Evolutionary conservation across 2,329 filamentous ascomycete genomes (phyloP).

Genomic region (Aureobasidium sp.): DNA sequence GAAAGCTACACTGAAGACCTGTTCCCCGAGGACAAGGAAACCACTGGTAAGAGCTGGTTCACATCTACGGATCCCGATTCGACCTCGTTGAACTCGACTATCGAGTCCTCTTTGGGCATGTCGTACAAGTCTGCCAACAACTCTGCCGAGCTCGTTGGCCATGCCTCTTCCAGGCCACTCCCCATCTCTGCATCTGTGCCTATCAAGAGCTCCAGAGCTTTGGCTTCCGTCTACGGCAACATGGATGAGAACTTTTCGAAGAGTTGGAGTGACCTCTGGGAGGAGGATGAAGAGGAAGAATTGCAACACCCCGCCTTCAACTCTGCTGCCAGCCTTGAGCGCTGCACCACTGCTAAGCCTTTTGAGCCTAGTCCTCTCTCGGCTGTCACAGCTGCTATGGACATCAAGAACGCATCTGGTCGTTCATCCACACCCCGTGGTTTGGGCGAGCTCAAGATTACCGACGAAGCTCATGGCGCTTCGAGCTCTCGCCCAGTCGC

Average conservation of each 20-base stretch:
- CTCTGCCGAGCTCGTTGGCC: conserved; percentile 45
- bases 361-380: conserved; percentile 46
- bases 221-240: conserved; percentile 73
- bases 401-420: conserved; percentile 41
- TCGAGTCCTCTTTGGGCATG: conserved; percentile 73
- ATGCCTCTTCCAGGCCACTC: conserved; percentile 55
- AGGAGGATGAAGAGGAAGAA: conserved; percentile 78
- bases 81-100: conserved; percentile 73
- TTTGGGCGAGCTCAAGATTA: conserved; percentile 49
- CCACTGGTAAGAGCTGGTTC: conserved; percentile 61
- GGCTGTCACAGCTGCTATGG: conserved; percentile 19
- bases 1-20: conserved; percentile 73
- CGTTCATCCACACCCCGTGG: conserved; percentile 46
- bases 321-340: conserved; percentile 36
- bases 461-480: conserved; percentile 37
- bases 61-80: conserved; percentile 63
- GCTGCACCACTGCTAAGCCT: conserved; percentile 42
- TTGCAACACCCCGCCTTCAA: conserved; percentile 42
- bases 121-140: conserved; percentile 71
- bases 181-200: conserved; percentile 68
- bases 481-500: conserved; percentile 27
- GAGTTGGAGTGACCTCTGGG: conserved; percentile 99
- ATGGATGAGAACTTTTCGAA: conserved; percentile 78
- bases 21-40: conserved; percentile 70
- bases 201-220: conserved; percentile 52